Evolutionary conservation across 208 protist genomes (phyloP), one percentile per base, ranked within the genome.

Genomic region (Wallacemonas sp.): DNA sequence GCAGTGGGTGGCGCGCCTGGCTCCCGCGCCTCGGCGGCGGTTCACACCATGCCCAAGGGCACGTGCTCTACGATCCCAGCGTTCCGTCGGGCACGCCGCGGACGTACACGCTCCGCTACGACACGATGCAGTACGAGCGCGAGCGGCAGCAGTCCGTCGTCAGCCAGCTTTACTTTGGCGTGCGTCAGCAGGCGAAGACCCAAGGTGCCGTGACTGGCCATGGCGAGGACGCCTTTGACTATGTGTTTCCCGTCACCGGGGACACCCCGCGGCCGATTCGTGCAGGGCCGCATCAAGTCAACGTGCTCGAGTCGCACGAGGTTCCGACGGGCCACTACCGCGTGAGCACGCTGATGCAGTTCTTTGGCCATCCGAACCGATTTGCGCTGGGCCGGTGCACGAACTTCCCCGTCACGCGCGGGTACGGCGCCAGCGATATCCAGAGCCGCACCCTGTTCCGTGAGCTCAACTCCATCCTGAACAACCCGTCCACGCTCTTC

Each of bases 261-360:
- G 84, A 89, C 72, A 89, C 82, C 2, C 82, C 90, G 3, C 75
- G 83, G 2, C 85, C 85, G 26, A 81, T 94, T 57, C 63, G 49
- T 18, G 61, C 67, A 4, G 75, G 76, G n/a, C 57, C 36, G 22
- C 46, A 67, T 11, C 41, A 76, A 29, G 70, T 66, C 23, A 91
- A 91, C 77, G 81, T 92, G 22, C 70, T 95, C 32, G 41, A 70
- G 46, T 74, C 80, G 65, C 90, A 95, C 67, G 77, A 92, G 71
- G 74, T 63, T 29, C 75, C 68, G 16, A 84, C 92, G 69, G 87
- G 90, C 5, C 87, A 93, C 72, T 93, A 92, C 74, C 86, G 85
- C 20, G 81, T 88, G 18, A 95, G 87, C 70, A 86, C 79, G n/a
- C 76, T 93, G 23, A 85, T 91, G 84, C 87, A 95, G 72, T 67